Evolutionary conservation across 441 rosid genomes (phyloP), one percentile per base, ranked within the genome.

Genomic region (Populus trichocarpa): DNA sequence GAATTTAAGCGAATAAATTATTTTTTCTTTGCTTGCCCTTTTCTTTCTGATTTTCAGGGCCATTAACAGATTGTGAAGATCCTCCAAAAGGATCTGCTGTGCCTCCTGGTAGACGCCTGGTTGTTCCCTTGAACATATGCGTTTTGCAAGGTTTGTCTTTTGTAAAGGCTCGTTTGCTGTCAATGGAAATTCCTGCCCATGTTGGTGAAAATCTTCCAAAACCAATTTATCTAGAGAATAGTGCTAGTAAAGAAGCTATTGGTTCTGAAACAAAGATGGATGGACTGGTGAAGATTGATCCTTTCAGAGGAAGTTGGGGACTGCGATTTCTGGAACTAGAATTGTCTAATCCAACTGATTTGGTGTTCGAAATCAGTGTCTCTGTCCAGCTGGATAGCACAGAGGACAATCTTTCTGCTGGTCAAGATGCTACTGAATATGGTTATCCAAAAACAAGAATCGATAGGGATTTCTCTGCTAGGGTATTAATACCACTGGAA

Each of bases 231-330:
- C 67, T 70, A 72, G 89, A 79, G 73, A 73, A 73, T 70, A 72
- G 23, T 61, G 80, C 82, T 53, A 16, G 76, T 59, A 69, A 84
- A 81, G 95, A 91, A 83, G 88, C 78, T 53, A 70, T 32, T 75
- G 86, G 82, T 79, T 80, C 86, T 11, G 93, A 85, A 78, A 83
- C 81, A 81, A 89, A 86, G 87, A 87, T 86, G 79, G 97, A 96
- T 65, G 88, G 91, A 75, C 84, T 94, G 79, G 92, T 93, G 77
- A 96, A 93, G 81, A 94, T 94, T 46, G 93, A 96, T 84, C 98
- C 98, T 70, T 92, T 89, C 70, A 87, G 98, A 85, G 99, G 99
- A 83, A 96, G 99, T 82, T 96, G 99, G 99, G 98, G 99, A 46
- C 83, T 96, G 12, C 95, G 96, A 42, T 93, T 96, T 84, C 93